Evolutionary conservation across 2,329 filamentous ascomycete species (phyloP).

Genomic region (Fusarium heterosporum): DNA sequence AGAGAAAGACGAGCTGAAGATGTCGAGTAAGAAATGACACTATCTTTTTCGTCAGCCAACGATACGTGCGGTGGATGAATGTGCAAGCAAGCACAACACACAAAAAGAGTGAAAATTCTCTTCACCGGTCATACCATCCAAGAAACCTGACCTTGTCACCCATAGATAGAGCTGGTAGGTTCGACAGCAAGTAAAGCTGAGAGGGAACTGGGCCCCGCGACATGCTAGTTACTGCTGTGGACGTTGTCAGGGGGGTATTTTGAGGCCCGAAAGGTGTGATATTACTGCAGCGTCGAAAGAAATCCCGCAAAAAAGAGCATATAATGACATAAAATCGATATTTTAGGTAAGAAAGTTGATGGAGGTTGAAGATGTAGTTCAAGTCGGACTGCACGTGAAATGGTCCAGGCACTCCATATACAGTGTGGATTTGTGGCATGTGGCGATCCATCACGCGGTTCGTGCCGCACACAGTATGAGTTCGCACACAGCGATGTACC

Average conservation of each 20-base stretch:
- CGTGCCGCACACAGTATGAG: constrained; percentile 1
- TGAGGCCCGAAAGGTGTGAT: constrained; percentile 39
- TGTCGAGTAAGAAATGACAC: constrained; percentile 64
- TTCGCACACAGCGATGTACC: constrained; percentile 22
- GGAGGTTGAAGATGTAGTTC: constrained; percentile 25
- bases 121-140: constrained; percentile 76
- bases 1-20: constrained; percentile 72
- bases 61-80: constrained; percentile 42
- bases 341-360: not conserved
- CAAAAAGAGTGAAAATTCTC: not conserved
- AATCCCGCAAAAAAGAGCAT: constrained; percentile 23
- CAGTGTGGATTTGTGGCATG: constrained; percentile 10
- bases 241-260: constrained; percentile 10
- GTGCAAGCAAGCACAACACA: constrained; percentile 17
- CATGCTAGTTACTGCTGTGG: constrained; percentile 52
- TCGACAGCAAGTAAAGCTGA: constrained; percentile 72
- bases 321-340: constrained; percentile 1
- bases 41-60: constrained; percentile 47
- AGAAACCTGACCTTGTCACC: constrained; percentile 90
- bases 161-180: constrained; percentile 62
- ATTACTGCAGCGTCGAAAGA: constrained; percentile 30
- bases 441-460: not conserved
- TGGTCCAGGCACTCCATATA: constrained; percentile 5
- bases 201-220: constrained; percentile 72
- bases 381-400: constrained; percentile 31